A percentile compares a stretch with the other conserved stretches of the same genome.
phyloP scores from a whole-genome alignment of 768 basidiomycete genomes.

The Psilocybe subaeruginosa region DNA sequence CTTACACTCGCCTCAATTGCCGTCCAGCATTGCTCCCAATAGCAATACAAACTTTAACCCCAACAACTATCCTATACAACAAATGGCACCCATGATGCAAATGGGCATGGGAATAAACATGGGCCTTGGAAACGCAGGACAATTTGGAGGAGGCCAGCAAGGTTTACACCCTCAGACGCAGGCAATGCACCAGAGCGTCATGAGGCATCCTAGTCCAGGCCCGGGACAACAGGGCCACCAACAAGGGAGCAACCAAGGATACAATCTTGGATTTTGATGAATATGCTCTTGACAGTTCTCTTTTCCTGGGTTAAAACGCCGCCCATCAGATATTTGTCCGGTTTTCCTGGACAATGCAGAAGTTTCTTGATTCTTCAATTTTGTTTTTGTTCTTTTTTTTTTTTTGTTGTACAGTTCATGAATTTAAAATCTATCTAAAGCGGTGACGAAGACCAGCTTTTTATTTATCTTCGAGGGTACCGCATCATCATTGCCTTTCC shows the following conservation, averaged over 20 bases:
- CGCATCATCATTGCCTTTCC: background rate
- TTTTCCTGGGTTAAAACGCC: background rate
- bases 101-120: conserved; percentile 52
- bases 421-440: background rate
- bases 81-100: conserved; percentile 66
- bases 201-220: conserved; percentile 79
- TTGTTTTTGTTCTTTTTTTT: background rate
- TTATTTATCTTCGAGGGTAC: background rate
- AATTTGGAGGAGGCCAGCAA: conserved; percentile 46
- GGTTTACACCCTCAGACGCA: conserved; percentile 50
- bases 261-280: conserved; percentile 16
- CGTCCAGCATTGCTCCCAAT: conserved; percentile 30
- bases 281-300: background rate
- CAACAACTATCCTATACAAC: conserved; percentile 58
- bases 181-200: conserved; percentile 85
- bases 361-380: background rate
- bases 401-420: background rate
- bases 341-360: background rate
- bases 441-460: background rate
- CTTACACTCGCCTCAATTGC: conserved; percentile 44
- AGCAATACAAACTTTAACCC: conserved; percentile 53
- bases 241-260: conserved; percentile 17
- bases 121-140: conserved; percentile 53
- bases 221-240: conserved; percentile 42
- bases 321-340: background rate